A percentile compares a stretch with the other conserved stretches of the same genome.
These are phyloP conservation scores for Chlamydomonas sphaeroides DNA, from an alignment of 139 green algal genomes.

Conservation along the genomic window DNA sequence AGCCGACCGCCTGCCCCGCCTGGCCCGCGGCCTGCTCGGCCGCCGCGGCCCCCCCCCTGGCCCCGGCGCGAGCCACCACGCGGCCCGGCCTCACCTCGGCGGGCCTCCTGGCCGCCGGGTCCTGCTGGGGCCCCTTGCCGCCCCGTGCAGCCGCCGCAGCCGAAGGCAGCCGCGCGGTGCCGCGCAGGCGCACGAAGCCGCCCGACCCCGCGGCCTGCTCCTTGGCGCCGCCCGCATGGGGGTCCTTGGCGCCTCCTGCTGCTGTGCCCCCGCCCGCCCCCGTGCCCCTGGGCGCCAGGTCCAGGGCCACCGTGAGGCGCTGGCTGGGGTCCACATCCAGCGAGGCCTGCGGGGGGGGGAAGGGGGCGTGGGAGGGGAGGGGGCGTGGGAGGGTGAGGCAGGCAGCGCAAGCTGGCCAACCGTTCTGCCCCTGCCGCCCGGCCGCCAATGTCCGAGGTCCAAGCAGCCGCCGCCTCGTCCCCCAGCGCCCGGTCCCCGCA, in stretches of 20 bases:
- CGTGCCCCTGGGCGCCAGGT: slow-evolving; percentile 67
- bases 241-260: too few relatives aligned
- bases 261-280: neutral
- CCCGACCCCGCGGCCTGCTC: neutral
- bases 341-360: slow-evolving; percentile 51
- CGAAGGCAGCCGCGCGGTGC: slow-evolving; percentile 53
- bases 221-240: neutral
- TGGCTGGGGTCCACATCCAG: slow-evolving; percentile 59
- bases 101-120: too few relatives aligned
- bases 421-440: too few relatives aligned
- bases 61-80: too few relatives aligned
- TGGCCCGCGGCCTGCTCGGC: too few relatives aligned
- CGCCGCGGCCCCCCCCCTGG: too few relatives aligned
- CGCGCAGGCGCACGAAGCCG: slow-evolving; percentile 63
- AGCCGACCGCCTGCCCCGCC: too few relatives aligned
- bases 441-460: neutral
- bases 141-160: neutral
- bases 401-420: neutral
- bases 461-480: neutral
- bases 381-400: neutral
- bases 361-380: neutral
- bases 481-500: neutral
- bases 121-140: neutral
- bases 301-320: slow-evolving; percentile 55
- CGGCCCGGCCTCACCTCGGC: too few relatives aligned